These are phyloP conservation scores for Madurella mycetomatis DNA, from an alignment of 2,329 filamentous ascomycete genomes.

Conservation along the genomic window DNA sequence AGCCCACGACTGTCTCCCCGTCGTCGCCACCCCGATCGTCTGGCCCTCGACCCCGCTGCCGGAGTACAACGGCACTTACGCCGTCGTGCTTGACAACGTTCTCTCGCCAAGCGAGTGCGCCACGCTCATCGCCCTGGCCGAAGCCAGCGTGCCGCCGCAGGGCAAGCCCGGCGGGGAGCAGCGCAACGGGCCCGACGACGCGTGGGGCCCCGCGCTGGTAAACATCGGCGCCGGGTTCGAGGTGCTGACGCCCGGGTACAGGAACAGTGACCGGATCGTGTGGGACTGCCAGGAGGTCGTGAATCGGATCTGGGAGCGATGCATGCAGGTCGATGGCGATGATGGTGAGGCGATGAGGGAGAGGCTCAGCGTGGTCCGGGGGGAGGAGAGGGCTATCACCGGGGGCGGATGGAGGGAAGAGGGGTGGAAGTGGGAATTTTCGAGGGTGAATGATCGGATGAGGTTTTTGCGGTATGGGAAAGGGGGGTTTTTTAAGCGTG, in stretches of 20 bases:
- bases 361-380: conserved; percentile 34
- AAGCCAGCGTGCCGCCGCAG: conserved; percentile 45
- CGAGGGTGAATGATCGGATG: conserved; percentile 65
- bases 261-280: conserved; percentile 73
- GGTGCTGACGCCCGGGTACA: conserved; percentile 49
- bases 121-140: conserved; percentile 47
- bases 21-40: conserved; percentile 48
- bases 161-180: conserved; percentile 21
- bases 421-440: conserved; percentile 38
- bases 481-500: conserved; percentile 67
- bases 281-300: conserved; percentile 63
- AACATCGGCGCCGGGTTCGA: conserved; percentile 61
- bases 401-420: conserved; percentile 19
- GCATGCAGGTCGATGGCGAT: conserved; percentile 29
- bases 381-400: conserved; percentile 13
- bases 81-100: conserved; percentile 60
- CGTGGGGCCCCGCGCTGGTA: conserved; percentile 66
- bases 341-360: conserved; percentile 39
- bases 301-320: conserved; percentile 58
- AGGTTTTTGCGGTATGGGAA: conserved; percentile 68
- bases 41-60: conserved; percentile 48
- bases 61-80: conserved; percentile 51
- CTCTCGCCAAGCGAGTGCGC: conserved; percentile 60
- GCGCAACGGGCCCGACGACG: not conserved
- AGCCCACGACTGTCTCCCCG: conserved; percentile 39